Base-by-base conservation (phyloP, 768 basidiomycete species). In the Cystobasidium onofrii region DNA sequence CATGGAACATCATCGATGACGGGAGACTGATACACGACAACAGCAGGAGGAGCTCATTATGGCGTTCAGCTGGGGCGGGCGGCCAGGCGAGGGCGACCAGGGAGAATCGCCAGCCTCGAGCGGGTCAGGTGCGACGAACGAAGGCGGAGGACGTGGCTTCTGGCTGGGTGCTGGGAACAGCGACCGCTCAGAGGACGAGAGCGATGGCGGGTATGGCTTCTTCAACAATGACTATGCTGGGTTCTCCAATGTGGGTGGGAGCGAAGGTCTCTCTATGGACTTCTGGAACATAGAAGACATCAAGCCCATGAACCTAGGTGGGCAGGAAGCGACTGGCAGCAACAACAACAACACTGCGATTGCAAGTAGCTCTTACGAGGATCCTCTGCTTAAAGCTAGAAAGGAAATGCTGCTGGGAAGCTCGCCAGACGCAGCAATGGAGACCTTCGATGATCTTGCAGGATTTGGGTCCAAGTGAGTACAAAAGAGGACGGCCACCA, bases 201-300 rank as follows among this genome's bases (percentile, higher is more conserved):
- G 12, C 4, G 46, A 50, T 3, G 46, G 46, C 3, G 46, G 46
- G n/a, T 50, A 50, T 50, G 46, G 46, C 46, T n/a, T 50, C 4
- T 50, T 50, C 46, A 50, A n/a, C 46, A 15, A 15, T 20, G 18
- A n/a, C 46, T 50, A 50, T 50, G 9, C 41, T 34, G 34, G 31
- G 17, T 64, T n/a, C 41, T 64, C 39, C 9, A 34, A 27, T 27
- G 39, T 31, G 15, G 57, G 57, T 15, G 20, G 13, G 20, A 29
- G 29, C 10, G 63, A 64, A 41, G 39, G 20, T 10, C 34, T 36
- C 17, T 33, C 63, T 31, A 44, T 67, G 41, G 65, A 67, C 43
- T 67, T 67, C 65, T 67, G 65, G 65, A 67, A 25, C 27, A 67
- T 34, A 29, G 65, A 67, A 20, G 43, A 44, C 43, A 50, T 44